Evolutionary conservation across 768 basidiomycete genomes (phyloP).

Genomic region (Xanthoconium stramineum): DNA sequence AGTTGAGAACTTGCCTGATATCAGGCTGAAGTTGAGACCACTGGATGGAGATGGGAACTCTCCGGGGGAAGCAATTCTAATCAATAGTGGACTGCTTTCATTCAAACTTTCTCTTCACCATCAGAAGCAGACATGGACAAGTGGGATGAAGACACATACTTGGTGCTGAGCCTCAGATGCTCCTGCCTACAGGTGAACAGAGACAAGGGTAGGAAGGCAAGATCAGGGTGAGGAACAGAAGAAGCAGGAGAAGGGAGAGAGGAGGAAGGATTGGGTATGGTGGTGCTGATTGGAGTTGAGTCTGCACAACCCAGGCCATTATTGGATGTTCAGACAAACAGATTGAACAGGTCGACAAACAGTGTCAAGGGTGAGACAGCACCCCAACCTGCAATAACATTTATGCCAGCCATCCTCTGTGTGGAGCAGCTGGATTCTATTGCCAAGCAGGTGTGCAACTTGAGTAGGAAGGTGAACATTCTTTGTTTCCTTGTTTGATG

Average conservation of each 20-base stretch:
- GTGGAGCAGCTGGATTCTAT: constrained; percentile 67
- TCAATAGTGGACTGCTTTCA: too few species aligned
- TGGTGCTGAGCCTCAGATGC: constrained; percentile 58
- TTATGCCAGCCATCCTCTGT: constrained; percentile 53
- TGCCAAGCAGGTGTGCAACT: constrained; percentile 91
- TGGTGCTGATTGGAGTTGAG: constrained; percentile 26
- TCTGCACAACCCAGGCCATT: constrained; percentile 34
- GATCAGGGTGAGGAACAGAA: constrained; percentile 42
- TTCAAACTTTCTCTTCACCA: too few species aligned
- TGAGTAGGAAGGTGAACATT: constrained; percentile 83
- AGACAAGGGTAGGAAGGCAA: constrained; percentile 23
- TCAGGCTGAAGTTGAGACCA: too few species aligned
- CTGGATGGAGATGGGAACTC: too few species aligned
- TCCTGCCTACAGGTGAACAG: constrained; percentile 42
- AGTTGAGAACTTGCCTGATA: too few species aligned
- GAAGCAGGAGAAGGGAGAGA: constrained; percentile 56
- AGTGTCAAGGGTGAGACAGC: constrained; percentile 13
- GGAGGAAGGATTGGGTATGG: constrained; percentile 26
- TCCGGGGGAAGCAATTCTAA: too few species aligned
- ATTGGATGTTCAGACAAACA: constrained; percentile 36
- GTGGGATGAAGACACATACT: constrained; percentile 54
- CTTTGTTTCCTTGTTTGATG: background rate
- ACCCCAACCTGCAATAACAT: constrained; percentile 8
- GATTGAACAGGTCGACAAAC: constrained; percentile 14
- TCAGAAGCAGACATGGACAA: constrained; percentile 25